Evolutionary conservation across 202 grass and related monocot species (phyloP).

Genomic region (Musa balbisiana): DNA sequence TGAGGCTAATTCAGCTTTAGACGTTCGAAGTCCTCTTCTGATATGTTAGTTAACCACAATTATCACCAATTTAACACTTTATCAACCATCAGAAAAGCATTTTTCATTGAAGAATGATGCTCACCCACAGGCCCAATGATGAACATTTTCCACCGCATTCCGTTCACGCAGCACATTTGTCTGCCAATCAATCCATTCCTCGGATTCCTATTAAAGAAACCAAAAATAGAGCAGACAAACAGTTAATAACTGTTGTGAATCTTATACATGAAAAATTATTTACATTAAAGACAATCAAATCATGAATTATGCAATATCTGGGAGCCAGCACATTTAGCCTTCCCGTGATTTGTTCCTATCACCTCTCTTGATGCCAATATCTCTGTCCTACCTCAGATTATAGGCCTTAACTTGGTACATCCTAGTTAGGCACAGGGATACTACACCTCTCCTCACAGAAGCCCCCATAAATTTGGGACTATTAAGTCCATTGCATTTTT

Average conservation of each 20-base stretch:
- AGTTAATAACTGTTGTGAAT: neutral
- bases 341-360: too few relatives aligned
- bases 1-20: neutral
- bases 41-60: neutral
- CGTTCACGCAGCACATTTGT: constrained; percentile 17
- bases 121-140: constrained; percentile 25
- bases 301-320: too few relatives aligned
- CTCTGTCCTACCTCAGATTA: too few relatives aligned
- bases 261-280: neutral
- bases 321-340: too few relatives aligned
- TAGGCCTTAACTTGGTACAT: too few relatives aligned
- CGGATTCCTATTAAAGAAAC: constrained; percentile 20
- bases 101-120: neutral
- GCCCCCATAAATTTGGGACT: too few relatives aligned
- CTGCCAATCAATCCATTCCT: constrained; percentile 23
- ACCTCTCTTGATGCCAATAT: too few relatives aligned
- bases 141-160: constrained; percentile 19
- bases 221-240: neutral
- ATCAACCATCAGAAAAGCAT: neutral
- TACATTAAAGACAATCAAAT: too few relatives aligned
- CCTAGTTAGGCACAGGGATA: too few relatives aligned
- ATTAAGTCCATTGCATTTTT: too few relatives aligned
- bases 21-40: too few relatives aligned
- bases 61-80: neutral
- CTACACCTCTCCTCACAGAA: too few relatives aligned